Conservation (phyloP, 2,329 filamentous ascomycete genomes). For the Cyclaneusma minus region DNA sequence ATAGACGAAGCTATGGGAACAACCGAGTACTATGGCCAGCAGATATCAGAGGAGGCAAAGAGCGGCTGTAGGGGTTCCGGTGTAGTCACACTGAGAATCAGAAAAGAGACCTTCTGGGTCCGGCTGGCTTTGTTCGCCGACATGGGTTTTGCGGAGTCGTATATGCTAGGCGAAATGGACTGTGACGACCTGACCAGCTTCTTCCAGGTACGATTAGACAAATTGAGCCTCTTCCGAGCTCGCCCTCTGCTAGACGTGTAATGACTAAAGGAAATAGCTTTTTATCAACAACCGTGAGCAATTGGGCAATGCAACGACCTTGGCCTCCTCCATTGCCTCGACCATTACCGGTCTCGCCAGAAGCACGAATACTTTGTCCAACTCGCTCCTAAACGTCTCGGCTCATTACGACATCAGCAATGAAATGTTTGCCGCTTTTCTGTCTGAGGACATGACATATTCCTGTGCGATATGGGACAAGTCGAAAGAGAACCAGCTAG, state of each 20-base stretch:
- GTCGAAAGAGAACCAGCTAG: constrained; percentile 22
- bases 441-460: constrained; percentile 65
- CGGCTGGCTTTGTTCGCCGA: constrained; percentile 53
- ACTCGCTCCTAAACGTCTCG: constrained; percentile 47
- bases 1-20: constrained; percentile 29
- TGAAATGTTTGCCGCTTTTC: constrained; percentile 59
- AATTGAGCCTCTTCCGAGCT: neutral
- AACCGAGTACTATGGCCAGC: constrained; percentile 28
- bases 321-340: constrained; percentile 41
- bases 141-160: constrained; percentile 57
- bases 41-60: constrained; percentile 25
- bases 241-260: constrained; percentile 1
- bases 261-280: constrained; percentile 28
- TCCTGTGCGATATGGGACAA: constrained; percentile 53
- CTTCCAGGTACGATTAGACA: constrained; percentile 42
- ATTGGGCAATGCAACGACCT: constrained; percentile 47
- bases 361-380: constrained; percentile 39
- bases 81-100: constrained; percentile 44
- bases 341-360: constrained; percentile 41
- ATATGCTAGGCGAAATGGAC: constrained; percentile 57
- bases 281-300: constrained; percentile 55
- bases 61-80: constrained; percentile 22
- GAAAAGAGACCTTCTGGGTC: constrained; percentile 55
- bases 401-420: constrained; percentile 67
- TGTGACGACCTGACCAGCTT: constrained; percentile 52